Evolutionary conservation across 176 grass and related monocot species (phyloP).

Genomic region (Carex pumila): DNA sequence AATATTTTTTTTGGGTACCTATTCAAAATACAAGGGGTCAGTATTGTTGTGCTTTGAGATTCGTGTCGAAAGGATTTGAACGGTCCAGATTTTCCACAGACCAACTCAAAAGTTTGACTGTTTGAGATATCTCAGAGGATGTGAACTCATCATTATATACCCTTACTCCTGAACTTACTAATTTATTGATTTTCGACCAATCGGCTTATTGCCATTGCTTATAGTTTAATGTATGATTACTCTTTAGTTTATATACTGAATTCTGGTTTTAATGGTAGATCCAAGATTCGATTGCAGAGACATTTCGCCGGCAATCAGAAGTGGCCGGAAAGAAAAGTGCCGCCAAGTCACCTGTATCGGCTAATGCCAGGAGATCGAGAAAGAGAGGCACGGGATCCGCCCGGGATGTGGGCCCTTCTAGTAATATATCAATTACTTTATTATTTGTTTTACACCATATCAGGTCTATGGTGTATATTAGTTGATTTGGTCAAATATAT

Average conservation of each 20-base stretch:
- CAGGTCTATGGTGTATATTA: not conserved
- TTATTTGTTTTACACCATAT: not conserved
- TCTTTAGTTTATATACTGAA: not conserved
- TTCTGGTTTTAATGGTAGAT: slow-evolving; percentile 15
- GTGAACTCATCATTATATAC: not conserved
- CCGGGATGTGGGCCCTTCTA: not conserved
- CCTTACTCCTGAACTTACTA: not conserved
- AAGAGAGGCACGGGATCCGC: not conserved
- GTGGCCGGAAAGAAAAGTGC: slow-evolving; percentile 10
- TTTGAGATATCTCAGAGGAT: too few species aligned
- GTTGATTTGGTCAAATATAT: too few species aligned
- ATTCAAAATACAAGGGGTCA: too few species aligned
- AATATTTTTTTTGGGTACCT: too few species aligned
- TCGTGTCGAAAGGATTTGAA: too few species aligned
- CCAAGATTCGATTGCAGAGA: slow-evolving; percentile 34
- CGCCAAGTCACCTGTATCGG: not conserved
- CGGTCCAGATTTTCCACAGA: too few species aligned
- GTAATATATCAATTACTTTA: not conserved
- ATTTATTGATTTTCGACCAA: not conserved
- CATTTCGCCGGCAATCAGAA: slow-evolving; percentile 27
- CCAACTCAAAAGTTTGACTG: too few species aligned
- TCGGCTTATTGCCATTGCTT: not conserved
- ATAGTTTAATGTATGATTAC: not conserved
- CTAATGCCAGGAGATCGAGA: not conserved
- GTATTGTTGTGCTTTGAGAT: too few species aligned